Evolutionary conservation across 441 rosid species (phyloP), one percentile per base, ranked within the genome.

Genomic region (Raphanus hybrid): DNA sequence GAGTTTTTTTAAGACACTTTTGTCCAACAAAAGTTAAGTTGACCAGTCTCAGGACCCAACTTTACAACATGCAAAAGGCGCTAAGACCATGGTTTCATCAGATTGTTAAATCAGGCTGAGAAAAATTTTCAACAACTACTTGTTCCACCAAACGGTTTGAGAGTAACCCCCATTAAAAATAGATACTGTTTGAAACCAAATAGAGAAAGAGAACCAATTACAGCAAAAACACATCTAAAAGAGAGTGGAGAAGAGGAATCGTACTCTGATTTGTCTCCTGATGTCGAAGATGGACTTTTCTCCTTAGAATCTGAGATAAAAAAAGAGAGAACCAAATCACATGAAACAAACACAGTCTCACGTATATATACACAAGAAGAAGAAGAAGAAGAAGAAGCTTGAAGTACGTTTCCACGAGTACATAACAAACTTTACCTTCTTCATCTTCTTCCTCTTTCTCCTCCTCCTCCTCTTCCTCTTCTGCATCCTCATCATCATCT

Each of bases 261-360:
- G 14, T 88, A 92, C 97, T 89, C 93, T 8, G 96, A 84, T 71
- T 85, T 88, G 39, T 89, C 93, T 62, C 79, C 90, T 58, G 86
- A 82, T 82, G 78, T 83, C 16, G 87, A 84, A 75, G 92, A 88
- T 71, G 85, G 80, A 81, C 85, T 85, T 20, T 77, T 67, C 18
- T 67, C 91, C 72, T 86, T 90, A 76, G 90, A 85, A 86, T 88
- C 97, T 89, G 92, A 67, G 23, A 39, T 0, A 37, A 37, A 0
- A 37, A 37, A 0, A 37, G 75, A 37, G 2, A 37, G 75, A 76
- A 5, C 66, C 61, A 74, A 63, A n/a, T n/a, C n/a, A n/a, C n/a
- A n/a, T n/a, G n/a, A n/a, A n/a, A n/a, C n/a, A n/a, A 29, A 71
- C 71, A 70, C 75, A 77, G 57, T 50, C 68, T 55, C 75, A 37